Evolutionary conservation across 768 basidiomycete genomes (phyloP).

Genomic region (Mycena galopus): DNA sequence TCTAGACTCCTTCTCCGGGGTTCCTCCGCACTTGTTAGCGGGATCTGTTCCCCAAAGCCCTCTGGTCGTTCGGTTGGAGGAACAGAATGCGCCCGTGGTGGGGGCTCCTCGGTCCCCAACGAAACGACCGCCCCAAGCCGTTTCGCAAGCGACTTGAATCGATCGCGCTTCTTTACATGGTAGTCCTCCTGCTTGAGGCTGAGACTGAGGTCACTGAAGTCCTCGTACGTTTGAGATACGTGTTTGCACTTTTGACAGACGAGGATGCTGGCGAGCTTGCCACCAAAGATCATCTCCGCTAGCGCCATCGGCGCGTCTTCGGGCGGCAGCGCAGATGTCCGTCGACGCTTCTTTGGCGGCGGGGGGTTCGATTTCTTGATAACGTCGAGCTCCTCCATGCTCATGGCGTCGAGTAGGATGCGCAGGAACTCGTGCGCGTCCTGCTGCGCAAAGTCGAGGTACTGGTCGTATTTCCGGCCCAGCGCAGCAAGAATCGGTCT

Average conservation of each 20-base stretch:
- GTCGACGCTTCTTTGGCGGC: slow-evolving; percentile 57
- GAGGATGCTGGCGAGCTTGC: slow-evolving; percentile 89
- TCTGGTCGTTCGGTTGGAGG: slow-evolving; percentile 54
- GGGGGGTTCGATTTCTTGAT: slow-evolving; percentile 81
- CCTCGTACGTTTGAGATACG: slow-evolving; percentile 92
- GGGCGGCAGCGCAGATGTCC: slow-evolving; percentile 38
- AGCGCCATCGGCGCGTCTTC: slow-evolving; percentile 75
- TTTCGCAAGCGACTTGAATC: slow-evolving; percentile 80
- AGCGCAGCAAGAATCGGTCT: slow-evolving; percentile 77
- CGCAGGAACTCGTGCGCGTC: slow-evolving; percentile 95
- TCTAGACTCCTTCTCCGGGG: slow-evolving; percentile 63
- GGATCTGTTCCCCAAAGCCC: slow-evolving; percentile 42
- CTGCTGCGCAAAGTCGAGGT: slow-evolving; percentile 94
- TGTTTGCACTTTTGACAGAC: slow-evolving; percentile 96
- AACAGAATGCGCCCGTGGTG: slow-evolving; percentile 70
- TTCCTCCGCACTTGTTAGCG: slow-evolving; percentile 49
- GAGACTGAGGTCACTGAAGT: slow-evolving; percentile 94
- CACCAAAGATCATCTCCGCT: slow-evolving; percentile 92
- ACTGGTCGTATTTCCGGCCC: slow-evolving; percentile 92
- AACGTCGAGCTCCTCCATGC: slow-evolving; percentile 95
- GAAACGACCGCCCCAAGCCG: slow-evolving; percentile 60
- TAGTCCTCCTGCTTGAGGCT: slow-evolving; percentile 90
- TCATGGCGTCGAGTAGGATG: slow-evolving; percentile 90
- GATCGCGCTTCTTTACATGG: slow-evolving; percentile 79
- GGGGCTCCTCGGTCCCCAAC: slow-evolving; percentile 35